phyloP scores from a whole-genome alignment of 1,139 yeast genomes.

The Kazachstania sp. region DNA sequence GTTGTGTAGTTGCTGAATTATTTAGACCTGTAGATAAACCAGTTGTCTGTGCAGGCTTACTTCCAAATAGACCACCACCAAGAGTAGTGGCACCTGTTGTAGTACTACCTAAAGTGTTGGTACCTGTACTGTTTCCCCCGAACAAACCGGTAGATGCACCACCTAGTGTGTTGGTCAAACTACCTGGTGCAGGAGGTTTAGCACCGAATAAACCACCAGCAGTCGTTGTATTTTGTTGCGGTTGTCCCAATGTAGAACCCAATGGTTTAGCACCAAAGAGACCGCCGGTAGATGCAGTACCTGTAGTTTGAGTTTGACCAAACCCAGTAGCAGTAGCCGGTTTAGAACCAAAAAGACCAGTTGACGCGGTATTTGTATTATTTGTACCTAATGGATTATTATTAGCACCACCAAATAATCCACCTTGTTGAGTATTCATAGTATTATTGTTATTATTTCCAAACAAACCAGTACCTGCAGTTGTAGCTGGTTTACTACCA shows the following conservation, averaged over 20 bases:
- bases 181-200: constrained; percentile 23
- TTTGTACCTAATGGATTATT: constrained; percentile 8
- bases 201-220: constrained; percentile 20
- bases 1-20: constrained; percentile 11
- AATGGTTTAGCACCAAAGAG: constrained; percentile 38
- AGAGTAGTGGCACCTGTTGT: neutral
- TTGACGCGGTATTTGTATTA: constrained; percentile 8
- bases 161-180: constrained; percentile 28
- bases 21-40: neutral
- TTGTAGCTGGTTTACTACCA: constrained; percentile 22
- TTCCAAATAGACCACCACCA: constrained; percentile 31
- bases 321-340: constrained; percentile 24
- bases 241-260: constrained; percentile 10
- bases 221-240: neutral
- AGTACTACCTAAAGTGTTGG: constrained; percentile 4
- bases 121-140: constrained; percentile 1
- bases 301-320: constrained; percentile 8
- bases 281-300: constrained; percentile 23
- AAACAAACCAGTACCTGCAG: constrained; percentile 25
- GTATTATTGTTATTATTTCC: constrained; percentile 5
- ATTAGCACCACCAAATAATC: constrained; percentile 5
- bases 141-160: constrained; percentile 16
- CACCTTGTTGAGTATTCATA: constrained; percentile 2
- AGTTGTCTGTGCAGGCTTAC: constrained; percentile 8
- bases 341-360: constrained; percentile 25